Evolutionary conservation across 495 filamentous ascomycete genomes (phyloP).

Genomic region (Penicillium taxi): DNA sequence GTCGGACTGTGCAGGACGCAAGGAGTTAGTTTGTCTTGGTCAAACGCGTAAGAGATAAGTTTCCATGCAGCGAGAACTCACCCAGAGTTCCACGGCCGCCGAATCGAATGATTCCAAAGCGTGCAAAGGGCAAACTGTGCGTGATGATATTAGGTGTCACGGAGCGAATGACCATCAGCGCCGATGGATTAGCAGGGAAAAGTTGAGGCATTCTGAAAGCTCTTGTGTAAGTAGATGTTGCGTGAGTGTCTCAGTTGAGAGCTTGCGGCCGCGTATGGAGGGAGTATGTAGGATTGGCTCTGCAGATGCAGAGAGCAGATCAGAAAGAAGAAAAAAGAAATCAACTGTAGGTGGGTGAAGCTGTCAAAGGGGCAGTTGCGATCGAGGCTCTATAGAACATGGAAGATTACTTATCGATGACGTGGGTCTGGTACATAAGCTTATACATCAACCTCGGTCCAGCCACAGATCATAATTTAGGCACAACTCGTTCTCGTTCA

Average conservation of each 20-base stretch:
- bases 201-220: slow-evolving; percentile 29
- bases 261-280: too few species aligned
- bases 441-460: too few species aligned
- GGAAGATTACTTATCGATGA: too few species aligned
- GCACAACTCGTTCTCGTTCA: too few species aligned
- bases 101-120: slow-evolving; percentile 71
- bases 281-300: too few species aligned
- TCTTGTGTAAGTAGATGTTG: neutral
- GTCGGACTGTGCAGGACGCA: slow-evolving; percentile 51
- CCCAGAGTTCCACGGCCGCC: slow-evolving; percentile 83
- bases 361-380: too few species aligned
- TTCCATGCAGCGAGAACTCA: slow-evolving; percentile 38
- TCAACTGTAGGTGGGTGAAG: too few species aligned
- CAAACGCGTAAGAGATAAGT: slow-evolving; percentile 1
- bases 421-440: too few species aligned
- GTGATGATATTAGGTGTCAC: slow-evolving; percentile 74
- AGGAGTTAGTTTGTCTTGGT: slow-evolving; percentile 10
- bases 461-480: too few species aligned
- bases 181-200: slow-evolving; percentile 57
- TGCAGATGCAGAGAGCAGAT: too few species aligned
- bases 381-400: too few species aligned
- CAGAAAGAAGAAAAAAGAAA: too few species aligned
- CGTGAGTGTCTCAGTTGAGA: slow-evolving; percentile 9
- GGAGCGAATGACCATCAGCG: slow-evolving; percentile 80
- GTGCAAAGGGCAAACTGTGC: slow-evolving; percentile 74